A percentile compares a stretch with the other conserved stretches of the same genome.
Conservation (phyloP, 805 yeast genomes). For the Saccharomycopsis schoenii region DNA sequence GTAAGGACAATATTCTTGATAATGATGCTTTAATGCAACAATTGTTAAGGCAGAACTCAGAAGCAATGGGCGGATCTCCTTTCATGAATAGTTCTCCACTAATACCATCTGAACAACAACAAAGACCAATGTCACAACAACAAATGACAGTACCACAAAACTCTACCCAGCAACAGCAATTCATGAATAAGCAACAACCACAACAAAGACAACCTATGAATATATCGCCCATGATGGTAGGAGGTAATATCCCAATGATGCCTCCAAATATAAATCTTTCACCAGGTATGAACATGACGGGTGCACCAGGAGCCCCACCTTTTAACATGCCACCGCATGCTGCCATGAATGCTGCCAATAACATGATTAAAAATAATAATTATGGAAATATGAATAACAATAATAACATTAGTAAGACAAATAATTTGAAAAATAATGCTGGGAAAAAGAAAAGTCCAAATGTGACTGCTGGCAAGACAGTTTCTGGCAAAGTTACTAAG, state of each 20-base stretch:
- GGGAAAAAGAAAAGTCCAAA: neutral
- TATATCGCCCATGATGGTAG: neutral
- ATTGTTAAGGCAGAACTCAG: slow-evolving; percentile 21
- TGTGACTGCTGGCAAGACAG: neutral
- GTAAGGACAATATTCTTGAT: neutral
- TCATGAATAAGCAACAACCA: slow-evolving; percentile 23
- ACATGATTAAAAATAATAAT: neutral
- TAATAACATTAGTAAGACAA: neutral
- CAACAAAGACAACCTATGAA: slow-evolving; percentile 25
- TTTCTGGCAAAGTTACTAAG: neutral
- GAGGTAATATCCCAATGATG: neutral
- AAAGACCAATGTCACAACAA: slow-evolving; percentile 20
- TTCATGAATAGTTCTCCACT: slow-evolving; percentile 14
- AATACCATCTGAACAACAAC: slow-evolving; percentile 7
- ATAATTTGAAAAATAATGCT: slow-evolving; percentile 5
- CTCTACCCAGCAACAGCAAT: slow-evolving; percentile 19
- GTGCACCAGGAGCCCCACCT: neutral
- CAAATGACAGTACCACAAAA: slow-evolving; percentile 19
- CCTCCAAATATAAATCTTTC: slow-evolving; percentile 9
- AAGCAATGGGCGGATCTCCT: slow-evolving; percentile 20
- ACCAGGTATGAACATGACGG: neutral
- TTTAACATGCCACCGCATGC: neutral
- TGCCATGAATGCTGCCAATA: slow-evolving; percentile 1
- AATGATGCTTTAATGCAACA: slow-evolving; percentile 15
- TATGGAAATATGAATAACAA: neutral